Percentiles rank a stretch among this genome's conserved stretches.
These are phyloP conservation scores for Penicillium mononematosum DNA, from an alignment of 495 filamentous ascomycete genomes.

Conservation along the genomic window DNA sequence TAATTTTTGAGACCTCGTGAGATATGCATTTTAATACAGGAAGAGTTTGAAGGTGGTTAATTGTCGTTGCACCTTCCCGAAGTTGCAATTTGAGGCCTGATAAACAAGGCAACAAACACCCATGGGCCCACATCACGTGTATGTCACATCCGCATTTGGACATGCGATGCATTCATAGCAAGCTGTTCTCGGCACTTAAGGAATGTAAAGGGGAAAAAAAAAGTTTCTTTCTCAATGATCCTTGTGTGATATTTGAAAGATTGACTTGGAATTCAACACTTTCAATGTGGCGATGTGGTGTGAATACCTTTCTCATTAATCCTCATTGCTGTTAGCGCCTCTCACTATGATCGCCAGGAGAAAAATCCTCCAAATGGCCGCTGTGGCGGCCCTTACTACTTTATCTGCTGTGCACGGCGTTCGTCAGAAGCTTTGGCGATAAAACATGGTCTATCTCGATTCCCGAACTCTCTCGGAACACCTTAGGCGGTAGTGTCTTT, in stretches of 20 bases:
- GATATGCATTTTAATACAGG: too few species aligned
- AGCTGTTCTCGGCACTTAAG: background rate
- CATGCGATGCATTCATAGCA: background rate
- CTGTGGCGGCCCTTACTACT: background rate
- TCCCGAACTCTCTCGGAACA: background rate
- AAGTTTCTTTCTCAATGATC: background rate
- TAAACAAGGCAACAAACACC: background rate
- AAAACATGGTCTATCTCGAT: background rate
- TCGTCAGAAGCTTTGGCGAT: background rate
- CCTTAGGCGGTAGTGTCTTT: constrained; percentile 18
- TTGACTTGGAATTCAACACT: background rate
- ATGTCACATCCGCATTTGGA: background rate
- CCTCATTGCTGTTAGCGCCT: background rate
- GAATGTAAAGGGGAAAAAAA: background rate
- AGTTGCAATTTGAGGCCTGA: background rate
- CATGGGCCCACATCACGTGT: constrained; percentile 1
- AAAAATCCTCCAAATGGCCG: background rate
- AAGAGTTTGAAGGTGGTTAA: too few species aligned
- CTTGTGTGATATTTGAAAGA: background rate
- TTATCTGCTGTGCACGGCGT: background rate
- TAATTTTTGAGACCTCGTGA: too few species aligned
- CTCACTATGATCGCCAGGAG: constrained; percentile 1
- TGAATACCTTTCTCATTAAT: background rate
- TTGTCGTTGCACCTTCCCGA: too few species aligned
- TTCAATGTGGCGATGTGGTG: background rate